Conservation (phyloP, 2,329 filamentous ascomycete genomes). For the Penicillium sp. region DNA sequence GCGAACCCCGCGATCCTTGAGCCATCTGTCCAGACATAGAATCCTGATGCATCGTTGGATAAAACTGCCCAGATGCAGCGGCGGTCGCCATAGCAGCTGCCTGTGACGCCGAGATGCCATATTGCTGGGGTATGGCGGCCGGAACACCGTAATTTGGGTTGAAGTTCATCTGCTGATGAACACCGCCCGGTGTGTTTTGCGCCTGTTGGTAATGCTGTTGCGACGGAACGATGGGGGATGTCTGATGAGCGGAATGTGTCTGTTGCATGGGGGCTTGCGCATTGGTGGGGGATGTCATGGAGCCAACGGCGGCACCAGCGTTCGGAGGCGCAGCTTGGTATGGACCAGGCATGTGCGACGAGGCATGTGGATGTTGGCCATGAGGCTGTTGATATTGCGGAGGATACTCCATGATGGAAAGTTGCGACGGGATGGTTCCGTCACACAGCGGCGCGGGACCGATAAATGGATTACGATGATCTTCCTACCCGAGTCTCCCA, state of each 20-base stretch:
- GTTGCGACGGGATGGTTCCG: conserved; percentile 22
- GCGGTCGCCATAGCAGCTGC: conserved; percentile 92
- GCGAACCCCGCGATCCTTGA: conserved; percentile 58
- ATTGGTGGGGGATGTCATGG: conserved; percentile 68
- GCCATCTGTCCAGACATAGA: conserved; percentile 57
- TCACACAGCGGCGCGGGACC: conserved; percentile 22
- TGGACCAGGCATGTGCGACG: conserved; percentile 53
- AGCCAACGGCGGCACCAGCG: conserved; percentile 40
- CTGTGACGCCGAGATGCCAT: conserved; percentile 75
- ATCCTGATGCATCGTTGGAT: conserved; percentile 63
- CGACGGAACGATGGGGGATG: conserved; percentile 72
- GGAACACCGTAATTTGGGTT: conserved; percentile 69
- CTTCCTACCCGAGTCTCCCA: conserved; percentile 11
- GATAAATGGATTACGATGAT: conserved; percentile 15
- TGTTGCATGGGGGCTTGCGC: conserved; percentile 60
- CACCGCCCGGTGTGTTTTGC: conserved; percentile 54
- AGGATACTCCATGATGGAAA: conserved; percentile 64
- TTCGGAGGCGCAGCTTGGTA: conserved; percentile 58
- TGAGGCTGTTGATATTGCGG: conserved; percentile 63
- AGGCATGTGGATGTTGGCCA: conserved; percentile 57
- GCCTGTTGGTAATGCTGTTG: conserved; percentile 64
- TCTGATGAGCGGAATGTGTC: conserved; percentile 56
- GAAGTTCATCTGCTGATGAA: conserved; percentile 71
- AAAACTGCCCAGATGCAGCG: conserved; percentile 78
- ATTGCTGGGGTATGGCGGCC: conserved; percentile 64